Evolutionary conservation across 2,329 filamentous ascomycete species (phyloP).

Genomic region (Ceratocystiopsis brevicomis): DNA sequence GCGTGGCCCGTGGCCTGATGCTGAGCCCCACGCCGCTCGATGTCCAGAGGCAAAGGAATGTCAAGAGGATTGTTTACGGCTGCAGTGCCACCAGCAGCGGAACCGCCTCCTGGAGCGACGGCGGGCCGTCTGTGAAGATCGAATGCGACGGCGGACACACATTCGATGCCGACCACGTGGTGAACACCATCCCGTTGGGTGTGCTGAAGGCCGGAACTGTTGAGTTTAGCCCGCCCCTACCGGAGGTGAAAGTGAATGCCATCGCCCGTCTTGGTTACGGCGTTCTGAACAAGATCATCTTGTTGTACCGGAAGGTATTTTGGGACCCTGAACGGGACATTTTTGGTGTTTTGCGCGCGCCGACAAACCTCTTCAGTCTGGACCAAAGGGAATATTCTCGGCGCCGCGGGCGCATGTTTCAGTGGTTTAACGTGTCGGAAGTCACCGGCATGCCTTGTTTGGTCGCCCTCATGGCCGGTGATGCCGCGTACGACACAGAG

Average conservation of each 20-base stretch:
- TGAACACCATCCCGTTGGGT: constrained; percentile 77
- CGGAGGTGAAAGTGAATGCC: constrained; percentile 63
- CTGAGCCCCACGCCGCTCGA: constrained; percentile 59
- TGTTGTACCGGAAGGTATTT: constrained; percentile 77
- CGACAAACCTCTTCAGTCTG: constrained; percentile 49
- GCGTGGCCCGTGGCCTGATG: constrained; percentile 72
- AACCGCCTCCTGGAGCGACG: constrained; percentile 22
- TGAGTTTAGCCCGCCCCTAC: constrained; percentile 78
- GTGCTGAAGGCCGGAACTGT: constrained; percentile 72
- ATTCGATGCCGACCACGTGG: constrained; percentile 74
- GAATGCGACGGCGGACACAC: constrained; percentile 60
- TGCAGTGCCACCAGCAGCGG: no score
- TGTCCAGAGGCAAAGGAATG: constrained; percentile 27
- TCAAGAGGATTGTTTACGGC: constrained; percentile 42
- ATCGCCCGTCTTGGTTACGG: constrained; percentile 81
- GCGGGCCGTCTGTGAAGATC: constrained; percentile 22
- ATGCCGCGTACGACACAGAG: constrained; percentile 81
- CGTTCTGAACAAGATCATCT: constrained; percentile 81
- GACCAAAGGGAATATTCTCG: constrained; percentile 61
- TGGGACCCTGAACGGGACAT: constrained; percentile 86
- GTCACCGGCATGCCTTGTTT: constrained; percentile 76
- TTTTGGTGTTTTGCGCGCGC: constrained; percentile 73
- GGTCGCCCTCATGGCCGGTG: constrained; percentile 86
- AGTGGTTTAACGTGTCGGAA: constrained; percentile 92
- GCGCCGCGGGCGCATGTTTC: constrained; percentile 78